Base-by-base conservation (phyloP, 768 basidiomycete genomes). In the Pleurotus eryngii region DNA sequence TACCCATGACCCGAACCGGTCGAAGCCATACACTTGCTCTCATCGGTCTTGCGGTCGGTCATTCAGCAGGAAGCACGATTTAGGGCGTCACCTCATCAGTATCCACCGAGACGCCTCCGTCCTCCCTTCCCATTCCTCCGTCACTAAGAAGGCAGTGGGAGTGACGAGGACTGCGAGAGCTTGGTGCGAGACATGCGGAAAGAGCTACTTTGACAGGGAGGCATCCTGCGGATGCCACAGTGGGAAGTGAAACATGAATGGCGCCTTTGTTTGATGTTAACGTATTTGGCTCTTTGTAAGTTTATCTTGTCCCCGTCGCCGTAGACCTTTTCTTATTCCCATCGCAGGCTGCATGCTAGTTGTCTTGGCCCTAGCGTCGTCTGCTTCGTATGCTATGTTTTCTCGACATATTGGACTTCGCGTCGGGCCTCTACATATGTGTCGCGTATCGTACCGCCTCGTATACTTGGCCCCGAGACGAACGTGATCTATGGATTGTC, bases 21-120 rank as follows among this genome's bases (percentile, higher is more conserved):
- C 87, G 49, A 98, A 96, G 75, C 92, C 93, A 4, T 89, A 92
- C 68, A 81, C 86, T 46, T 98, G 95, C 71, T 89, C 88, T 43
- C 91, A 96, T 72, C 77, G 82, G 43, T 82, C 85, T 2, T 98
- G 95, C 60, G 89, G 87, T 35, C 87, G 95, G 55, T 92, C 92
- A 17, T 98, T 98, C 73, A 93, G 90, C 62, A 87, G 95, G 63
- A 91, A 96, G 72, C 95, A 98, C 67, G 95, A 98, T 66, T 76
- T 98, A 6, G 92, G 92, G 11, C 87, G 95, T 42, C 95, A 98
- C 70, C 79, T 91, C 55, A 82, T 90, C 48, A 89, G 88, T 59
- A 93, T 95, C 57, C 92, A 95, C 63, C 85, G 87, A 38, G 86
- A 87, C 60, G 87, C 87, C 30, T 73, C 78, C 5, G 67, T 81